Base-by-base conservation (phyloP, 768 basidiomycete genomes). In the Fibroporia radiculosa region DNA sequence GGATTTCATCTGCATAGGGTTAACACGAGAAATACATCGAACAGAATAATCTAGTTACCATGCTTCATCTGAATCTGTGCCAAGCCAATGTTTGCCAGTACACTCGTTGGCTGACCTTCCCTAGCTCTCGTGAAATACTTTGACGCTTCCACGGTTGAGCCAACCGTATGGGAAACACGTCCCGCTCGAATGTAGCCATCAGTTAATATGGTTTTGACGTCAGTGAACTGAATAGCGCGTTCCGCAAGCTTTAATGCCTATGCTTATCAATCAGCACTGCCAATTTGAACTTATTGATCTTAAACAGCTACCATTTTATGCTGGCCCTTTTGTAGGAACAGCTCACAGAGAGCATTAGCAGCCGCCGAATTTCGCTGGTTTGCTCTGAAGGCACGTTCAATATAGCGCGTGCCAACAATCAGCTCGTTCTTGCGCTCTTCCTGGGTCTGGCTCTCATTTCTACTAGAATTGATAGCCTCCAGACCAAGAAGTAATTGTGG, bases 191-290 rank as follows among this genome's bases (percentile, higher is more conserved):
- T 65, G 56, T 92, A 87, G 2, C 92, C 85, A 55, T 96, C 93
- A 1, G 88, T 84, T 23, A 93, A 72, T 13, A 95, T 69, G 0
- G 87, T 74, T 25, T 90, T 70, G 0, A 87, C 91, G 55, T 98
- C 95, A 0, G 93, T 86, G 56, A 88, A 96, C 59, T 97, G 93
- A 31, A 98, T 82, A 0, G 93, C 85, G 41, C 93, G 78, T 56
- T 98, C 96, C 19, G 92, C 93, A 16, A 98, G 70, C 69, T 98
- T 99, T 34, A 95, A 62, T 0, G 92, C 90, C 82, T 92, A 44
- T 1, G 35, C 23, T 16, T 43, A 16, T 38, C 20, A 31, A 16
- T 22, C 13, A 29, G 20, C 2, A 28, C 19, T 0, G 31, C 18
- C 28, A 23, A n/a, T n/a, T n/a, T n/a, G n/a, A n/a, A n/a, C n/a